A percentile compares a stretch with the other conserved stretches of the same genome.
phyloP scores from a whole-genome alignment of 176 grass and related monocot genomes.

The Triticum dicoccoides region DNA sequence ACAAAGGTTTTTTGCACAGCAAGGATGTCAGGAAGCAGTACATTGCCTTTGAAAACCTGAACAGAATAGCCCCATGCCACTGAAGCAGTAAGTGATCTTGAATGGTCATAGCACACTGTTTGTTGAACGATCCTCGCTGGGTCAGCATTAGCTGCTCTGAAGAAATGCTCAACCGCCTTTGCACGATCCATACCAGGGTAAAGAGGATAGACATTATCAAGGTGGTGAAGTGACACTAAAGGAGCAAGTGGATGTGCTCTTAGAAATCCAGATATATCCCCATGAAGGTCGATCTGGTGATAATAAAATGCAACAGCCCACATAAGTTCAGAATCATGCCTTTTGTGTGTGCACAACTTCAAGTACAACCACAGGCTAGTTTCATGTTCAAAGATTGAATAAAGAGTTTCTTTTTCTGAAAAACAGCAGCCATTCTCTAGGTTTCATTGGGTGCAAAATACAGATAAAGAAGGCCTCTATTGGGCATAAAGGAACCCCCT shows the following conservation, averaged over 20 bases:
- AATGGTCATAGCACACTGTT: constrained; percentile 77
- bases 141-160: constrained; percentile 49
- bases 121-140: constrained; percentile 85
- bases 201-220: constrained; percentile 67
- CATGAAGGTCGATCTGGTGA: constrained; percentile 76
- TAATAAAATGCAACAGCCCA: constrained; percentile 1
- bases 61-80: constrained; percentile 82
- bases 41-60: constrained; percentile 72
- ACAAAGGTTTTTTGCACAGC: constrained; percentile 73
- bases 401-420: neutral
- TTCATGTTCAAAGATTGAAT: neutral
- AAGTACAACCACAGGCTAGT: neutral
- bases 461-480: neutral
- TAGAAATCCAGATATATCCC: constrained; percentile 85
- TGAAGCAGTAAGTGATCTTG: constrained; percentile 51
- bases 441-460: neutral
- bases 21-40: constrained; percentile 68
- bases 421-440: neutral
- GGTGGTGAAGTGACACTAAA: constrained; percentile 85
- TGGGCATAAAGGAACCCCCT: neutral
- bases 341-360: neutral
- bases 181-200: constrained; percentile 69
- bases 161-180: constrained; percentile 56
- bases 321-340: neutral
- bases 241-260: constrained; percentile 73